Base-by-base conservation (phyloP, 2,329 filamentous ascomycete genomes). In the Colletotrichum filicis region DNA sequence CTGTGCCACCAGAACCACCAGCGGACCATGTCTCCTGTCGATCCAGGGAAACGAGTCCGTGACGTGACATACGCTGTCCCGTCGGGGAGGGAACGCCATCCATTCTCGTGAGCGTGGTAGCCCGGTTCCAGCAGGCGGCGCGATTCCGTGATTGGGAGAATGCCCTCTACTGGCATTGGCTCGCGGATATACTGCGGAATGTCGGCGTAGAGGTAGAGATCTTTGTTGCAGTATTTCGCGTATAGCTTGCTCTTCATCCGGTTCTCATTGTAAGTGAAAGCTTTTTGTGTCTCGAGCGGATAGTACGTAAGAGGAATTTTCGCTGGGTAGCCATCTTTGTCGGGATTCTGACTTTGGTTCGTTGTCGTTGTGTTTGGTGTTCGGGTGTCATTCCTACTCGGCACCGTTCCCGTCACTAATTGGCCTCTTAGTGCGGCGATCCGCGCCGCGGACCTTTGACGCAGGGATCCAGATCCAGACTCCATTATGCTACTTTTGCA, bases 1-100 rank as follows among this genome's bases (percentile, higher is more conserved):
- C 70, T 73, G 66, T 73, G 70, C 70, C 70, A 73, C 70, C 70
- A 73, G 16, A 73, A 73, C 70, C 70, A 73, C 70, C 70, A 73
- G 26, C 66, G 70, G 26, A 73, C 24, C 70, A 73, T 73, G 26
- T 70, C 70, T 49, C 70, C 70, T 6, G 70, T 73, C 56, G 60
- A 35, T n/a, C 56, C 60, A 2, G 70, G 70, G 66, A 73, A 73
- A 14, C 70, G 70, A 12, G 70, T 73, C 5, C 70, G 66, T 9
- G 70, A 70, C 22, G 70, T 42, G 42, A 73, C 70, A 28, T 65
- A 73, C 26, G 52, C 70, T 14, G 66, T 70, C 5, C 70, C 70
- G 19, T 73, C 70, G 4, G 70, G 22, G 8, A 70, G 66, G 11
- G 67, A 61, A 1, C 66, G 28, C 70, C 70, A 73, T 35, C 70